These are phyloP conservation scores for Alternaria solani DNA, from an alignment of 2,329 filamentous ascomycete genomes.

Conservation along the genomic window DNA sequence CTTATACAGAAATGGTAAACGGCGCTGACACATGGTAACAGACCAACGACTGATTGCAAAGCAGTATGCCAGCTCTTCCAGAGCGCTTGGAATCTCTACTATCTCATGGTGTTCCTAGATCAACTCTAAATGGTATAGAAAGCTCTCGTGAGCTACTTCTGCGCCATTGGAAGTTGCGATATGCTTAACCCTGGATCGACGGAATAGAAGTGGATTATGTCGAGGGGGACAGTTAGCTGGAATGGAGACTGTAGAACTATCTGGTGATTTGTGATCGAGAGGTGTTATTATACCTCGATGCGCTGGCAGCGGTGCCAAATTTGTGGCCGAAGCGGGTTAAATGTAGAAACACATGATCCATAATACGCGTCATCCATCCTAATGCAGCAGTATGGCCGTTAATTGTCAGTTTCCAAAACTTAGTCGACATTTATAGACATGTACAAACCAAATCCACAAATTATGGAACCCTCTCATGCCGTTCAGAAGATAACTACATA, in stretches of 20 bases:
- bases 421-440: background rate
- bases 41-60: no score
- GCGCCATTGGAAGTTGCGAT: background rate
- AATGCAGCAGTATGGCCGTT: background rate
- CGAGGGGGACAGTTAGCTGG: no score
- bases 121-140: background rate
- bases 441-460: background rate
- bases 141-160: background rate
- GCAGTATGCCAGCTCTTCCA: background rate
- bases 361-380: background rate
- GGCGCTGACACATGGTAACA: no score
- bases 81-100: background rate
- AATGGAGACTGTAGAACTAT: background rate
- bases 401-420: background rate
- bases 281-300: background rate
- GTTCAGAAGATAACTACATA: background rate
- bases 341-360: background rate
- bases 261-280: background rate
- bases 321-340: background rate
- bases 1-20: no score
- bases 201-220: background rate
- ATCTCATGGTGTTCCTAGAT: background rate
- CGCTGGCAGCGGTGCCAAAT: background rate
- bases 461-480: background rate
- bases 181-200: background rate